Evolutionary conservation across 495 filamentous ascomycete genomes (phyloP).

Genomic region (Beverwykella pulmonaria): DNA sequence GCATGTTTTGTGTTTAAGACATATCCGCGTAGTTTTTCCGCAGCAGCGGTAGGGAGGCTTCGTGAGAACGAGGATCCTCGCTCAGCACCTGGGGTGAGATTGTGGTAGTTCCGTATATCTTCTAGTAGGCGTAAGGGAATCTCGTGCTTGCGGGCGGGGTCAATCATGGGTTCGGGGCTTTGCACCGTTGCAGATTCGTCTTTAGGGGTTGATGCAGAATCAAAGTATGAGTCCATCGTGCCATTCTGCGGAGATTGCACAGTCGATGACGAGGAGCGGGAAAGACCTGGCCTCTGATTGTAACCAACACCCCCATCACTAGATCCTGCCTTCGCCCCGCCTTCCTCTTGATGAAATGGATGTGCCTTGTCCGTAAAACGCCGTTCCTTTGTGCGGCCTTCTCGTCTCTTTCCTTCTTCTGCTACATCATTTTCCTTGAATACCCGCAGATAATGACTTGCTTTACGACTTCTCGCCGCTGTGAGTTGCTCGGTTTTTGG

Average conservation of each 20-base stretch:
- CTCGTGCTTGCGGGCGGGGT: constrained; percentile 39
- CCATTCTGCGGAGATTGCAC: constrained; percentile 10
- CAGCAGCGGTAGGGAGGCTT: constrained; percentile 55
- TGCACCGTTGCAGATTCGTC: constrained; percentile 16
- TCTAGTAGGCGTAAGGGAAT: constrained; percentile 57
- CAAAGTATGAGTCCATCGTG: constrained; percentile 23
- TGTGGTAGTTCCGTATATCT: constrained; percentile 62
- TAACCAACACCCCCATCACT: not conserved
- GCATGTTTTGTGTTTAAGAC: not conserved
- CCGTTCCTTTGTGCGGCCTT: constrained; percentile 39
- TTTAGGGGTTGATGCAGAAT: not conserved
- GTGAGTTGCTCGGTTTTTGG: constrained; percentile 66
- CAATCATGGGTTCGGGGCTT: constrained; percentile 39
- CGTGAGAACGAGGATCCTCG: constrained; percentile 58
- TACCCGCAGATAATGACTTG: constrained; percentile 86
- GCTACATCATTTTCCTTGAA: constrained; percentile 84
- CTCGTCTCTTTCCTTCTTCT: constrained; percentile 48
- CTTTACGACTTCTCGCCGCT: constrained; percentile 84
- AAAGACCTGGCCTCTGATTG: not conserved
- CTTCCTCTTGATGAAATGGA: not conserved
- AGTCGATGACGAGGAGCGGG: constrained; percentile 10
- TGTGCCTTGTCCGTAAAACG: constrained; percentile 9
- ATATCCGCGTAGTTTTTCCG: constrained; percentile 35
- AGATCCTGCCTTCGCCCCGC: not conserved
- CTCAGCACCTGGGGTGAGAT: constrained; percentile 58